These are phyloP conservation scores for Ceratocystis huliohia DNA, from an alignment of 2,329 filamentous ascomycete genomes.

Conservation along the genomic window DNA sequence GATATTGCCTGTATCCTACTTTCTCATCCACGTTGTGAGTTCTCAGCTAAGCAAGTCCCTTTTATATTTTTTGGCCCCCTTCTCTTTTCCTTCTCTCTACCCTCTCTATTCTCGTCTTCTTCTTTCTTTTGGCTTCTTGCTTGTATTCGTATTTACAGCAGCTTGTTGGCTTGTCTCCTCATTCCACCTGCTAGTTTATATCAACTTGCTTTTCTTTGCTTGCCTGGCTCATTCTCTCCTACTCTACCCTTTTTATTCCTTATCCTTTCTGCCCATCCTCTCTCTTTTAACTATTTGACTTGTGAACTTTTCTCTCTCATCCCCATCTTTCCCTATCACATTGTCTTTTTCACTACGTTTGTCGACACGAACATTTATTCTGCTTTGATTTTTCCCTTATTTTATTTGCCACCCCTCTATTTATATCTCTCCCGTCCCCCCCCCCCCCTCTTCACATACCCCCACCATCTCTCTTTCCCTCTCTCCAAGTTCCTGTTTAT, in stretches of 20 bases:
- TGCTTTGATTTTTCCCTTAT: not conserved
- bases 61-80: not conserved
- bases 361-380: not conserved
- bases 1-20: not conserved
- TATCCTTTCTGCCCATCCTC: no score
- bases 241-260: not conserved
- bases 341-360: not conserved
- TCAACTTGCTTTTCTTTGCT: not conserved
- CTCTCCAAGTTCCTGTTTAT: not conserved
- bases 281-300: no score
- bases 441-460: not conserved
- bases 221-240: not conserved
- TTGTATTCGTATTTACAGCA: not conserved
- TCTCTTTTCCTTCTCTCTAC: not conserved
- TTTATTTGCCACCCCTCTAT: not conserved
- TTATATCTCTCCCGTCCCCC: not conserved
- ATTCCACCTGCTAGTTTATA: not conserved
- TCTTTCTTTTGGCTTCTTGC: not conserved
- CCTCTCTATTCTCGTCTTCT: not conserved
- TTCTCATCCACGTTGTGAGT: not conserved
- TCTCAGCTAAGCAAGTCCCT: not conserved
- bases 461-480: not conserved
- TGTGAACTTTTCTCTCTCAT: no score
- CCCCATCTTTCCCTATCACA: no score
- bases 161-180: not conserved